These are phyloP conservation scores for Geranium brycei DNA, from an alignment of 345 rosid species.

Conservation along the genomic window DNA sequence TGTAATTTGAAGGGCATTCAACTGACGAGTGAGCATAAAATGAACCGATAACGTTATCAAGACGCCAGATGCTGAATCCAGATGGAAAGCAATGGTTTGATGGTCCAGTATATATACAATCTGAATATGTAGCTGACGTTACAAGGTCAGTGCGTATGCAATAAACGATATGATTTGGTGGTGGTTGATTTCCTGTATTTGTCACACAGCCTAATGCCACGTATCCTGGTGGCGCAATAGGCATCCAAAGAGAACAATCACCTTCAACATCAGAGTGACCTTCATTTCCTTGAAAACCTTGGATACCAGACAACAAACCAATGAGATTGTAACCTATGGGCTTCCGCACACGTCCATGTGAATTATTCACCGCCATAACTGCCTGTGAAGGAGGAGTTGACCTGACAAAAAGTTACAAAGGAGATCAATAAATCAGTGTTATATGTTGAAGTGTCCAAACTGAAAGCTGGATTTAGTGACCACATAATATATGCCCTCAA, in stretches of 20 bases:
- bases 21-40: slow-evolving; percentile 71
- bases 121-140: slow-evolving; percentile 69
- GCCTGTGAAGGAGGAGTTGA: slow-evolving; percentile 92
- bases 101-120: slow-evolving; percentile 53
- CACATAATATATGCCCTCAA: too few species aligned
- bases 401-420: slow-evolving; percentile 36
- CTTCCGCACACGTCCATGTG: slow-evolving; percentile 91
- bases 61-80: slow-evolving; percentile 93
- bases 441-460: too few species aligned
- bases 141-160: slow-evolving; percentile 93
- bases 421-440: neutral
- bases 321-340: slow-evolving; percentile 65
- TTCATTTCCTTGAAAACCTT: slow-evolving; percentile 31
- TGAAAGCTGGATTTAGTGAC: too few species aligned
- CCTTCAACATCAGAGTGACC: slow-evolving; percentile 20
- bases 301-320: slow-evolving; percentile 50
- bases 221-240: slow-evolving; percentile 86
- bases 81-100: slow-evolving; percentile 35
- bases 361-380: slow-evolving; percentile 83
- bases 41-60: slow-evolving; percentile 83
- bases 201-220: slow-evolving; percentile 83
- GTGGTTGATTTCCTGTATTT: slow-evolving; percentile 65
- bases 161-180: slow-evolving; percentile 68
- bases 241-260: slow-evolving; percentile 93
- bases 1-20: slow-evolving; percentile 39